Evolutionary conservation across 2,329 filamentous ascomycete species (phyloP).

Genomic region (Nemania serpens): DNA sequence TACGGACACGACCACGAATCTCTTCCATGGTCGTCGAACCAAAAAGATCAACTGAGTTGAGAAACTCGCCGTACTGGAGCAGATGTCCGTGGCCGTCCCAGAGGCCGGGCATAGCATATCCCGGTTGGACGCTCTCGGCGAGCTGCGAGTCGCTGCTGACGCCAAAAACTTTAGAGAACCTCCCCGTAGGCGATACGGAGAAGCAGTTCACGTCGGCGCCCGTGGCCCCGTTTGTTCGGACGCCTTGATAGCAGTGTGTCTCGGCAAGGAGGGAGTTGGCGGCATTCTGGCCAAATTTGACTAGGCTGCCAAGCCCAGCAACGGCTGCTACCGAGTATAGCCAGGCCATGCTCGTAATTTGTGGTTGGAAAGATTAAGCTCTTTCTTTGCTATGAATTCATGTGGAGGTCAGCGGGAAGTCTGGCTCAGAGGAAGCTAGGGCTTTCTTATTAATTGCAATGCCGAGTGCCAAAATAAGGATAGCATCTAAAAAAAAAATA

Average conservation of each 20-base stretch:
- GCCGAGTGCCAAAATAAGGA: neutral
- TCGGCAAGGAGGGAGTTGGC: conserved; percentile 35
- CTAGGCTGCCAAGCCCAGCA: conserved; percentile 33
- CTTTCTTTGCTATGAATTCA: neutral
- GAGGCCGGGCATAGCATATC: conserved; percentile 67
- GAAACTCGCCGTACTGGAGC: conserved; percentile 67
- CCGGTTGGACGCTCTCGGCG: conserved; percentile 44
- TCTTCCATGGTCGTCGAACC: conserved; percentile 60
- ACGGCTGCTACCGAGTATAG: conserved; percentile 29
- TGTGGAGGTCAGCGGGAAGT: neutral
- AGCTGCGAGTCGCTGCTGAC: conserved; percentile 38
- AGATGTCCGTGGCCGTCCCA: conserved; percentile 75
- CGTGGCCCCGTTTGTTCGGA: conserved; percentile 48
- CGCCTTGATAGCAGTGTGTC: conserved; percentile 50
- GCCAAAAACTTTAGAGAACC: conserved; percentile 55
- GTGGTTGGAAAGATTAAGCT: neutral
- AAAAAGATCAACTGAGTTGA: conserved; percentile 69
- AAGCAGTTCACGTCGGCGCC: conserved; percentile 58
- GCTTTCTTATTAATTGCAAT: neutral
- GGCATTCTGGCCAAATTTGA: conserved; percentile 32
- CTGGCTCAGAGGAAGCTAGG: too few relatives aligned
- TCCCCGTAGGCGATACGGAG: conserved; percentile 53
- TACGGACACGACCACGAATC: conserved; percentile 55
- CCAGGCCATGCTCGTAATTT: conserved; percentile 23
- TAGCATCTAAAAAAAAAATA: neutral